Evolutionary conservation across 345 rosid genomes (phyloP), one percentile per base, ranked within the genome.

Genomic region (Brassica incana): DNA sequence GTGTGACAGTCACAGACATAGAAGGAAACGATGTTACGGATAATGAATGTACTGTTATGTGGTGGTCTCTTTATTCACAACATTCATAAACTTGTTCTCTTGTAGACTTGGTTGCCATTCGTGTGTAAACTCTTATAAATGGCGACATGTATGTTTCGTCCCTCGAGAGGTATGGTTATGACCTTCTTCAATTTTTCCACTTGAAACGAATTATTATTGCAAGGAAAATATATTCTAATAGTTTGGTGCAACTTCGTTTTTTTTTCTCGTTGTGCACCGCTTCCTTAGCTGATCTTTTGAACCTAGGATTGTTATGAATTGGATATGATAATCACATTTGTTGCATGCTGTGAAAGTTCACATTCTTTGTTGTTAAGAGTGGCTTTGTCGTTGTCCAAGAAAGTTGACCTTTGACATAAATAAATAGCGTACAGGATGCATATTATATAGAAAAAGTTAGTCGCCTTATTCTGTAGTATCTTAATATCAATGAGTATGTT

Each of bases 361-460:
- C 61, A 72, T 65, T 72, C 27, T 64, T 25, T 32, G 54, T 11
- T 30, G 27, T 77, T 18, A 36, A 7, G 45, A 10, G 29, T 30
- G 7, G 38, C 5, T 15, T 79, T 32, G 70, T 79, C 65, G 6
- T n/a, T 60, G 52, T 74, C 69, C 59, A 32, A 45, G 5, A 3
- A 70, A 56, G 67, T 56, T 67, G 78, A 75, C 72, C 5, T 65
- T 5, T 66, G 27, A 33, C 45, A 27, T n/a, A 14, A 4, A 27
- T 29, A 40, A 6, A 54, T 62, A 45, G 45, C 23, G 18, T 50
- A 48, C 35, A 7, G 12, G 30, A 27, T 25, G 23, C 8, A 8
- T 73, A 25, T 9, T 72, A 25, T 48, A 64, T 48, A 48, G 9
- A 48, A 0, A 52, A 14, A 48, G 3, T 14, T 8, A 48, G 63